Conservation (phyloP, 108 stramenopile genomes). For the Pseudonitzschia delicatissima region DNA sequence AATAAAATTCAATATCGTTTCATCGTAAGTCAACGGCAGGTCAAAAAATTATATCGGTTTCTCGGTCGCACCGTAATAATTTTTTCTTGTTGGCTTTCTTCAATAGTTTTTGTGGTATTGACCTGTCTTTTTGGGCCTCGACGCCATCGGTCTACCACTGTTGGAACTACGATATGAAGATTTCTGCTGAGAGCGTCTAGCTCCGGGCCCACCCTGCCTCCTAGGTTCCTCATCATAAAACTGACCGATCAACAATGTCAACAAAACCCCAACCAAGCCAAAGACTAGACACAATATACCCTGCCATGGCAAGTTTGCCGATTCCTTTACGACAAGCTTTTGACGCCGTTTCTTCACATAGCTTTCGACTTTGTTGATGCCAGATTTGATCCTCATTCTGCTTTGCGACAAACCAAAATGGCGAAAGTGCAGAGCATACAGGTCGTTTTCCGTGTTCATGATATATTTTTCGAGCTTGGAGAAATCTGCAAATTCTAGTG, state of each 20-base stretch:
- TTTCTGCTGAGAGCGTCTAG: slow-evolving; percentile 11
- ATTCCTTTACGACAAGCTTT: slow-evolving; percentile 61
- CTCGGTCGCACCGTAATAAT: no score
- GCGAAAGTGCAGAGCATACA: slow-evolving; percentile 49
- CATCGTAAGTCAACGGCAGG: no score
- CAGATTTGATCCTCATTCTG: slow-evolving; percentile 51
- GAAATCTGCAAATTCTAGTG: slow-evolving; percentile 18
- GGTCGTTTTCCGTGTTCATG: slow-evolving; percentile 7
- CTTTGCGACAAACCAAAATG: slow-evolving; percentile 63
- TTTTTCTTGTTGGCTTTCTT: no score
- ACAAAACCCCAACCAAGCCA: slow-evolving; percentile 58
- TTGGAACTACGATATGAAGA: neutral
- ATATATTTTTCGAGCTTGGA: slow-evolving; percentile 3
- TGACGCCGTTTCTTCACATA: slow-evolving; percentile 63
- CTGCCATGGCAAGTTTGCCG: slow-evolving; percentile 52
- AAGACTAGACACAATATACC: slow-evolving; percentile 63
- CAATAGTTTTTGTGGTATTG: slow-evolving; percentile 26
- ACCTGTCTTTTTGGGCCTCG: neutral
- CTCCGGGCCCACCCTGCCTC: slow-evolving; percentile 43
- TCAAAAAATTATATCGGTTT: no score
- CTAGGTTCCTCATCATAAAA: slow-evolving; percentile 62
- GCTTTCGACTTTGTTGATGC: slow-evolving; percentile 59
- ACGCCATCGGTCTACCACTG: neutral
- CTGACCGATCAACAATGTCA: slow-evolving; percentile 68
- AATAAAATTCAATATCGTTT: no score